A percentile compares a stretch with the other conserved stretches of the same genome.
These are phyloP conservation scores for Candida pseudocylindracea DNA, from an alignment of 1,139 yeast genomes.

Conservation along the genomic window DNA sequence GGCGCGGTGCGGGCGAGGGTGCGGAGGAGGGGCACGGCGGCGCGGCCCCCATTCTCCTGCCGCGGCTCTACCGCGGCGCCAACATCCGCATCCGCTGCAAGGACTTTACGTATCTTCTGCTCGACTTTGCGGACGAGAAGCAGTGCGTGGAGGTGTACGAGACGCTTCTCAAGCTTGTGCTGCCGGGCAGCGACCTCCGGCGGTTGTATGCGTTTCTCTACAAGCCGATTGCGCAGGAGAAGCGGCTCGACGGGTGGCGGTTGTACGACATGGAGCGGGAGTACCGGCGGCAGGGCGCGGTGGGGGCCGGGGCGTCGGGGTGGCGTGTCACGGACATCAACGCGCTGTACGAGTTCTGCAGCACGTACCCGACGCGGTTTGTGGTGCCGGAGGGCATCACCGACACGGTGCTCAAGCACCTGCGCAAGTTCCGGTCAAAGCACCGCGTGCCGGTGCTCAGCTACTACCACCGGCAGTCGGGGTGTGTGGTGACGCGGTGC, in stretches of 20 bases:
- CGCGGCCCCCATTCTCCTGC: too few species aligned
- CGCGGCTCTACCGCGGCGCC: not conserved
- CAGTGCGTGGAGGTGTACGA: conserved; percentile 54
- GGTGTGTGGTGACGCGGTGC: conserved; percentile 69
- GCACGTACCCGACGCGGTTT: conserved; percentile 49
- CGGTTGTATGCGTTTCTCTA: conserved; percentile 24
- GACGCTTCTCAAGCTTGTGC: conserved; percentile 29
- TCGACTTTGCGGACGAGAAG: conserved; percentile 41
- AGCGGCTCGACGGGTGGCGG: conserved; percentile 49
- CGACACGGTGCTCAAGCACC: conserved; percentile 65
- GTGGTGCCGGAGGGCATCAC: conserved; percentile 59
- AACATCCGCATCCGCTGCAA: conserved; percentile 54
- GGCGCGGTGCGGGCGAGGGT: too few species aligned
- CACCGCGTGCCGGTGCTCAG: conserved; percentile 66
- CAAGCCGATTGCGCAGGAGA: conserved; percentile 35
- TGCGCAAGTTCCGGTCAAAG: conserved; percentile 71
- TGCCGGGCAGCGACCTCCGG: conserved; percentile 14
- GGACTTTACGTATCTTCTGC: conserved; percentile 69
- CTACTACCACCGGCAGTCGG: conserved; percentile 40
- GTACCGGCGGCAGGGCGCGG: conserved; percentile 30
- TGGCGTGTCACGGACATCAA: conserved; percentile 66
- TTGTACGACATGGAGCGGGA: conserved; percentile 43
- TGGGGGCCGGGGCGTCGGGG: not conserved
- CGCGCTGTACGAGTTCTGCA: conserved; percentile 39
- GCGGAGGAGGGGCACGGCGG: too few species aligned